Evolutionary conservation across 2,329 filamentous ascomycete genomes (phyloP).

Genomic region (Pseudogymnoascus sp.): DNA sequence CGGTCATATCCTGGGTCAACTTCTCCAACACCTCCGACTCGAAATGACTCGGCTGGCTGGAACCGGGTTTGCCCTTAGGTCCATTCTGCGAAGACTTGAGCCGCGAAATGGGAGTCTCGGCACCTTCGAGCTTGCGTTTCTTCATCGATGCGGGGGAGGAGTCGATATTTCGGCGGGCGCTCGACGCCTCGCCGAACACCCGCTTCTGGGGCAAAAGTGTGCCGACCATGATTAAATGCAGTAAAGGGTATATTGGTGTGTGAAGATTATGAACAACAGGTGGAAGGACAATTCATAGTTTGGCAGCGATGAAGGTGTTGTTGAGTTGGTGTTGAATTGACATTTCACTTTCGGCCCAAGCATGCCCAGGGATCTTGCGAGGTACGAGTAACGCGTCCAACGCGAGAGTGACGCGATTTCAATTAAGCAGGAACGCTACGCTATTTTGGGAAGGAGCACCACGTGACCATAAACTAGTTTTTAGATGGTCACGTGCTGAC

Average conservation of each 20-base stretch:
- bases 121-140: constrained; percentile 70
- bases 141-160: constrained; percentile 50
- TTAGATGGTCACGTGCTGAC: too few relatives aligned
- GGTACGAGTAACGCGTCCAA: constrained; percentile 10
- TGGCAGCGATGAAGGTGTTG: not conserved
- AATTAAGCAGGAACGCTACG: not conserved
- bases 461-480: not conserved
- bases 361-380: not conserved
- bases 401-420: constrained; percentile 10
- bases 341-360: not conserved
- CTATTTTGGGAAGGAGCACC: not conserved
- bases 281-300: not conserved
- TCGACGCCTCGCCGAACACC: constrained; percentile 59
- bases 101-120: constrained; percentile 45
- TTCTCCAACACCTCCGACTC: constrained; percentile 93
- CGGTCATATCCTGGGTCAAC: constrained; percentile 84
- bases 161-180: constrained; percentile 52
- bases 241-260: not conserved
- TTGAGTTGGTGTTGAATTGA: not conserved
- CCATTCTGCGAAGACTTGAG: constrained; percentile 56
- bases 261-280: not conserved
- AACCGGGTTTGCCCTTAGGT: constrained; percentile 54
- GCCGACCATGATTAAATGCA: constrained; percentile 24
- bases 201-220: constrained; percentile 59
- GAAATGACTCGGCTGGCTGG: constrained; percentile 76